Conservation (phyloP, 352 stramenopile genomes). For the Globisporangium emineosum region DNA sequence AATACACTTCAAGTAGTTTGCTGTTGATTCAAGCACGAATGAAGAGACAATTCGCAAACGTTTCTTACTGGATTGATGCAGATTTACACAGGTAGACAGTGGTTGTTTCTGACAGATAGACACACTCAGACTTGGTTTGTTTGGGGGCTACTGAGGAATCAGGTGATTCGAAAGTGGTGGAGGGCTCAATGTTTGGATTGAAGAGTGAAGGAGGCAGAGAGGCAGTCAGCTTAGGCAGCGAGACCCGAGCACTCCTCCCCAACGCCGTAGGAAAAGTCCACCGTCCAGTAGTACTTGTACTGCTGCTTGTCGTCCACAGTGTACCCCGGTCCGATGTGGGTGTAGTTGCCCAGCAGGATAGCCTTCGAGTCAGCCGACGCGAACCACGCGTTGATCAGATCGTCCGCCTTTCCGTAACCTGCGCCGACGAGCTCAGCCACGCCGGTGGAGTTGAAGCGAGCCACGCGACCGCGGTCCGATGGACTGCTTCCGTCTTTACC, state of each 20-base stretch:
- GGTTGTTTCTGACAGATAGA: too few relatives aligned
- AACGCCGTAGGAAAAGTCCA: constrained; percentile 21
- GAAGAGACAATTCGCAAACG: too few relatives aligned
- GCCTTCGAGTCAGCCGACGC: constrained; percentile 8
- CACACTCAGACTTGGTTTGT: too few relatives aligned
- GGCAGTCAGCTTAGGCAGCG: constrained; percentile 1
- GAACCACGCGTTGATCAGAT: constrained; percentile 27
- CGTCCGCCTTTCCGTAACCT: constrained; percentile 19
- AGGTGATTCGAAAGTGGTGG: not conserved
- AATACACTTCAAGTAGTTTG: too few relatives aligned
- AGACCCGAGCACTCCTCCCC: constrained; percentile 14
- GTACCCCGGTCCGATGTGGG: constrained; percentile 29
- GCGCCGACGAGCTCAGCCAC: constrained; percentile 29
- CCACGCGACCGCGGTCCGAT: constrained; percentile 20
- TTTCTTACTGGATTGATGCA: too few relatives aligned
- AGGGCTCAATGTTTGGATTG: not conserved
- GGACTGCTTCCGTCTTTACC: constrained; percentile 19
- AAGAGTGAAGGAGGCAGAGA: not conserved
- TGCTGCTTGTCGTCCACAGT: constrained; percentile 19
- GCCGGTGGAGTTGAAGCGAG: constrained; percentile 29
- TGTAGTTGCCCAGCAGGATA: constrained; percentile 28
- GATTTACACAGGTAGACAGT: too few relatives aligned
- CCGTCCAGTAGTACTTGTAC: constrained; percentile 28
- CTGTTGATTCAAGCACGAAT: too few relatives aligned
- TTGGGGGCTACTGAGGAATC: not conserved